phyloP scores from a whole-genome alignment of 495 filamentous ascomycete genomes.

The Penicillium parvum region DNA sequence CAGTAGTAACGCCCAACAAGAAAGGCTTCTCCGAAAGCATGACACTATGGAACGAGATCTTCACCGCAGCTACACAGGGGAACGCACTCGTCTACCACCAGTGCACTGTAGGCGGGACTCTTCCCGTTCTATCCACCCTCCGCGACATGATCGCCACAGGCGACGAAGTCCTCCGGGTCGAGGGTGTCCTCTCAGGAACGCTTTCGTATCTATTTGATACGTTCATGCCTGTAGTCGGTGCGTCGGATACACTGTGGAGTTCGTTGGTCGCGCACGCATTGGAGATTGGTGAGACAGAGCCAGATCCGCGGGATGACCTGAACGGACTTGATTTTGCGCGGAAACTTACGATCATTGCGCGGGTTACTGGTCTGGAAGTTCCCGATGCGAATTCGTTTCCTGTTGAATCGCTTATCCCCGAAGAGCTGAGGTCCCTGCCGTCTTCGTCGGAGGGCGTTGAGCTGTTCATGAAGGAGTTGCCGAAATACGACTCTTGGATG shows the following conservation, averaged over 20 bases:
- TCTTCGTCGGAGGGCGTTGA: conserved; percentile 52
- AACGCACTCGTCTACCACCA: conserved; percentile 88
- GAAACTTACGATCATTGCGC: conserved; percentile 89
- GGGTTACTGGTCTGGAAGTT: conserved; percentile 71
- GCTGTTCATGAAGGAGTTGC: conserved; percentile 70
- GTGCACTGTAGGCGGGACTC: conserved; percentile 83
- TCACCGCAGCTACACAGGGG: conserved; percentile 53
- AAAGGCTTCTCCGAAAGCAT: conserved; percentile 83
- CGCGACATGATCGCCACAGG: conserved; percentile 87
- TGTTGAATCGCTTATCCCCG: conserved; percentile 81
- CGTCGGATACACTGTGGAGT: conserved; percentile 61
- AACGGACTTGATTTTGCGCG: conserved; percentile 92
- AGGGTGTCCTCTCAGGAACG: conserved; percentile 96
- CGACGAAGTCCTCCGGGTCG: conserved; percentile 80
- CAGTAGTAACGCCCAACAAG: conserved; percentile 94
- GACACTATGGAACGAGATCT: conserved; percentile 77
- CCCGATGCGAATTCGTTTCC: conserved; percentile 74
- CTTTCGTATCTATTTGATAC: conserved; percentile 49
- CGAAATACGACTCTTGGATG: conserved; percentile 75
- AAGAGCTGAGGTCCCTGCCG: conserved; percentile 61
- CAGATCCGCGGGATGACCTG: conserved; percentile 88
- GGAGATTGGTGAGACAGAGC: conserved; percentile 89
- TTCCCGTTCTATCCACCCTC: conserved; percentile 87
- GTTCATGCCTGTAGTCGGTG: conserved; percentile 49
- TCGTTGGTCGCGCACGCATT: conserved; percentile 81